A percentile compares a stretch with the other conserved stretches of the same genome.
Conservation (phyloP, 768 basidiomycete species). For the Termitomyces sp. region DNA sequence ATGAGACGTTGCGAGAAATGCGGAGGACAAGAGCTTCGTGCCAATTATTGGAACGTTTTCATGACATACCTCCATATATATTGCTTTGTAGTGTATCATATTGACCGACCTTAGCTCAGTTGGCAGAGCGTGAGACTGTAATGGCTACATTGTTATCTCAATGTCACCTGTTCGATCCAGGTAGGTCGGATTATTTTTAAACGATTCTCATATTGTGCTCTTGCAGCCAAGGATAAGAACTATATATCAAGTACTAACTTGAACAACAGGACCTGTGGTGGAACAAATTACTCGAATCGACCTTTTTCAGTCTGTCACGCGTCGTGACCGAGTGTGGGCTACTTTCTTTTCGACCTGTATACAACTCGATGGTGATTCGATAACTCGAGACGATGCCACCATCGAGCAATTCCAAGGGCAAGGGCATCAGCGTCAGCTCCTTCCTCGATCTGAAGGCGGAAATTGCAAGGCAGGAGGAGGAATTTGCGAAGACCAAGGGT, state of each 20-base stretch:
- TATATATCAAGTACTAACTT: no score
- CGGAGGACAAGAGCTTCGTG: no score
- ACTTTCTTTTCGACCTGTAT: no score
- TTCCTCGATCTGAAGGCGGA: conserved; percentile 85
- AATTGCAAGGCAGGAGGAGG: conserved; percentile 59
- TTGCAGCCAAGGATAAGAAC: no score
- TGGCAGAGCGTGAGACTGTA: conserved; percentile 17
- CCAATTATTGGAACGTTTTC: no score
- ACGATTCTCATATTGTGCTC: background rate
- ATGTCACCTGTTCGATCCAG: conserved; percentile 9
- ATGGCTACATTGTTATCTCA: conserved; percentile 2
- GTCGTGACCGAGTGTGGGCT: background rate
- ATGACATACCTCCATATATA: no score
- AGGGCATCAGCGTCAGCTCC: conserved; percentile 69
- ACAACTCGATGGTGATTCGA: background rate
- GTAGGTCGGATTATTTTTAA: conserved; percentile 1
- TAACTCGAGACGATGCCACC: conserved; percentile 3
- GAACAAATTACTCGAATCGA: no score
- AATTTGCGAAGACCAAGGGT: conserved; percentile 57
- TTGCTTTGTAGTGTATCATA: background rate
- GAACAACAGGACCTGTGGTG: no score
- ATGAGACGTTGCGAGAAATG: no score
- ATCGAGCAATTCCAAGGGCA: conserved; percentile 60
- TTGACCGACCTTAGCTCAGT: conserved; percentile 13
- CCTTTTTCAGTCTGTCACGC: background rate